Base-by-base conservation (phyloP, 495 filamentous ascomycete genomes). In the Evansstolkia leycettana region DNA sequence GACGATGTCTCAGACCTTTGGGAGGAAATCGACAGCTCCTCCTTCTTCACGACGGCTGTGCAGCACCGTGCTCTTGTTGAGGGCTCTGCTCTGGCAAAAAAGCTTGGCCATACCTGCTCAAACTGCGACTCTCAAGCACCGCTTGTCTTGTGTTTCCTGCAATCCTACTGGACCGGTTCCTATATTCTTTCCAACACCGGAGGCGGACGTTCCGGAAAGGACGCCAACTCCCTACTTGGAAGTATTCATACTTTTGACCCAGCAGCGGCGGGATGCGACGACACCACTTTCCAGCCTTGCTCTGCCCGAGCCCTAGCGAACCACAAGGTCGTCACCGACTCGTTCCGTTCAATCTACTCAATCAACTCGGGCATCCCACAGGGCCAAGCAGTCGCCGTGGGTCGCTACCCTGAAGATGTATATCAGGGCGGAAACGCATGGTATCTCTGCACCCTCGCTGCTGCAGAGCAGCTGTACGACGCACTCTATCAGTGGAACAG, bases 361-460 rank as follows among this genome's bases (percentile, higher is more conserved):
- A 39, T 69, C 39, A 65, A 69, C 31, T 34, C 44, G 0, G 50
- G 47, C 5, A 50, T 50, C 12, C 18, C 39, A 2, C 17, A 46
- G 10, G 45, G 48, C n/a, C 17, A 52, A 14, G 71, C 72, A 5
- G 61, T 73, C 15, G 73, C 75, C 17, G 60, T 77, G 10, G 76
- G 42, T 75, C 55, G 78, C 7, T 82, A 83, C 50, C 50, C 75
- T 2, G 76, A 80, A 41, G 78, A 83, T 43, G 48, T 60, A 4
- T 83, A 80, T 44, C 72, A 73, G 47, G 67, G 67, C 28, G 76
- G 74, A 24, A 70, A 77, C 52, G 70, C 70, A 7, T 76, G 75
- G 75, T 76, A 73, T 44, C 62, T 80, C 8, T 49, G 55, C 38
- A 78, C 71, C 14, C 59, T 75, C 14, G 70, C 68, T n/a, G 69